A percentile compares a stretch with the other conserved stretches of the same genome.
Evolutionary conservation across 2,329 filamentous ascomycete species (phyloP).

Genomic region (Reticulascus tulasneorum): DNA sequence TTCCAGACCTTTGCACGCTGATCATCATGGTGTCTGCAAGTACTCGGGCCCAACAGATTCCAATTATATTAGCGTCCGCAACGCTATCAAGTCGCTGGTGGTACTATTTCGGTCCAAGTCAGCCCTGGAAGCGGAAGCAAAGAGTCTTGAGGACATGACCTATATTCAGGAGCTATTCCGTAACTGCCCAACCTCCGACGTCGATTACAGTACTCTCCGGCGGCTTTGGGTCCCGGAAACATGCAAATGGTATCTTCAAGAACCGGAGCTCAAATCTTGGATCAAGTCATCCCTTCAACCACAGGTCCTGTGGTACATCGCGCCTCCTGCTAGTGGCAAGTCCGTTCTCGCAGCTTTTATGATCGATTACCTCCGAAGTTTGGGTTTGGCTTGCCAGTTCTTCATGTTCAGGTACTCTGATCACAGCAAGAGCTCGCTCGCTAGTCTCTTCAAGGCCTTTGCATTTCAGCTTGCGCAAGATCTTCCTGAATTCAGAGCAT

Average conservation of each 20-base stretch:
- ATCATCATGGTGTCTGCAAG: conserved; percentile 40
- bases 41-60: conserved; percentile 29
- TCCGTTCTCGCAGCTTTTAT: conserved; percentile 28
- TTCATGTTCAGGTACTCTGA: conserved; percentile 22
- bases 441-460: conserved; percentile 22
- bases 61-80: conserved; percentile 29
- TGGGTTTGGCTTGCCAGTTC: conserved; percentile 16
- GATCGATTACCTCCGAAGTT: conserved; percentile 20
- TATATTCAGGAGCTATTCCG: conserved; percentile 14
- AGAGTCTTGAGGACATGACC: no score
- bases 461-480: conserved; percentile 24
- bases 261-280: conserved; percentile 20
- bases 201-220: conserved; percentile 21
- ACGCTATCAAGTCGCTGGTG: conserved; percentile 22
- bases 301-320: conserved; percentile 25
- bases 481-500: conserved; percentile 14
- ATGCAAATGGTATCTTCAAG: conserved; percentile 24
- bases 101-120: no score
- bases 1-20: conserved; percentile 31
- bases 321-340: conserved; percentile 29
- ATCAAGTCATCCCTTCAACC: conserved; percentile 3
- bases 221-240: conserved; percentile 19
- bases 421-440: conserved; percentile 16
- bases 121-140: not conserved
- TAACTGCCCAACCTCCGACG: conserved; percentile 19